Base-by-base conservation (phyloP, 306 rosid genomes). In the Vicia sativa region DNA sequence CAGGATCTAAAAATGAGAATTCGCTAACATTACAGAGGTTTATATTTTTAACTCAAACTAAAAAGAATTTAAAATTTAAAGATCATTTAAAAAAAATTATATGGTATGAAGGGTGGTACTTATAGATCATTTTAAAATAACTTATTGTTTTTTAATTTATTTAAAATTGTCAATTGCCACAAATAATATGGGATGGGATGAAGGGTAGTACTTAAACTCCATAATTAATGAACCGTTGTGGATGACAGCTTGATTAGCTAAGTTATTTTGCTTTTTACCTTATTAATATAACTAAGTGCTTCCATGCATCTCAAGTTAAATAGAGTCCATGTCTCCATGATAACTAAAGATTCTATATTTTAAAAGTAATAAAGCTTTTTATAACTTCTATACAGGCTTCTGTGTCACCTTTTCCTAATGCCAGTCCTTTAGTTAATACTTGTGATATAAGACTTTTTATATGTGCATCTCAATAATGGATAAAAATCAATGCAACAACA, bases 401-500 rank as follows among this genome's bases (percentile, higher is more conserved):
- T 62, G 26, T 14, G 6, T 39, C 44, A 49, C 54, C n/a, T 44
- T 12, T 35, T 37, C 62, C 38, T 43, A 57, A 39, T 64, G 26
- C 54, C 52, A 73, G 67, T 38, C 42, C 35, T 46, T 66, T 34
- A 43, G 63, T n/a, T n/a, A n/a, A n/a, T n/a, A n/a, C n/a, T n/a
- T 62, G 50, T 38, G 48, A 59, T 62, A 60, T 69, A 71, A 31
- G 60, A 60, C 78, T 43, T 5, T 65, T 59, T 41, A 35, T 25
- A 53, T 18, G 67, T 70, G 66, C 38, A 65, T 16, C 4, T 58
- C 60, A 55, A 65, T 54, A 58, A 50, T 71, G 68, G 50, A 66
- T 53, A 50, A 48, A 31, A 59, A 65, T 71, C 35, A 75, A 71
- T 71, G 74, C n/a, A n/a, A n/a, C 62, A n/a, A 57, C 8, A 44